phyloP scores from a whole-genome alignment of 1,284 basidiomycete species.

The Tremellales sp. region DNA sequence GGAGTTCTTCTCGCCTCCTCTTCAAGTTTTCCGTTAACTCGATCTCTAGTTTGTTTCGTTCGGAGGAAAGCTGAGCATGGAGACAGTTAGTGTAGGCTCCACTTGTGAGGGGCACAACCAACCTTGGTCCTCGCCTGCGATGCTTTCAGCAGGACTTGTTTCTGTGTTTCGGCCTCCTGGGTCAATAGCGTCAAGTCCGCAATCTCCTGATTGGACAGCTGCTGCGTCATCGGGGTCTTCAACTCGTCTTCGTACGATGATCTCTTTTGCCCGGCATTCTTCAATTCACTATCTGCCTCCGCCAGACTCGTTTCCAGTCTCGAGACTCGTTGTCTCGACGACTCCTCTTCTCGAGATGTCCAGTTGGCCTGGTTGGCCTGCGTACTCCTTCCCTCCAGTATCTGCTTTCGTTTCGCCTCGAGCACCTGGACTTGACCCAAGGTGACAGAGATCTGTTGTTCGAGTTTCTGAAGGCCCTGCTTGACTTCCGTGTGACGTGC shows the following conservation, averaged over 20 bases:
- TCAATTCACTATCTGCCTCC: conserved; percentile 67
- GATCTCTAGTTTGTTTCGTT: conserved; percentile 80
- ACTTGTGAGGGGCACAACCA: conserved; percentile 25
- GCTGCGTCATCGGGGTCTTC: conserved; percentile 67
- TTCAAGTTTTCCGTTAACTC: conserved; percentile 86
- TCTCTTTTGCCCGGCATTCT: conserved; percentile 47
- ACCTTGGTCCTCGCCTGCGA: conserved; percentile 70
- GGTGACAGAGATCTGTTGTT: conserved; percentile 80
- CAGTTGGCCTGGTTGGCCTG: conserved; percentile 62
- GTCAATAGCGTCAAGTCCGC: conserved; percentile 65
- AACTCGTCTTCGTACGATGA: conserved; percentile 69
- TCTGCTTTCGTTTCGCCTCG: conserved; percentile 66
- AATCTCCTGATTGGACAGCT: conserved; percentile 70
- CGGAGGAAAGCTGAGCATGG: conserved; percentile 67
- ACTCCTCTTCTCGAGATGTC: conserved; percentile 68
- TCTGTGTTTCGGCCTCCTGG: conserved; percentile 68
- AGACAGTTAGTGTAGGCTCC: background rate
- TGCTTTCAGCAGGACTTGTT: conserved; percentile 66
- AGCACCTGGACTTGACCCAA: conserved; percentile 71
- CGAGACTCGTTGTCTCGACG: conserved; percentile 59
- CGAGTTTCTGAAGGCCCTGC: conserved; percentile 62
- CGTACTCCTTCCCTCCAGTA: conserved; percentile 64
- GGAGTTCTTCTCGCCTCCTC: conserved; percentile 72
- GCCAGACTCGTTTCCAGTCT: conserved; percentile 65
- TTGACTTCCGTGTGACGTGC: conserved; percentile 70